Percentiles rank a stretch among this genome's conserved stretches.
Evolutionary conservation across 2,329 filamentous ascomycete species (phyloP).

Genomic region (Alternaria conjuncta): DNA sequence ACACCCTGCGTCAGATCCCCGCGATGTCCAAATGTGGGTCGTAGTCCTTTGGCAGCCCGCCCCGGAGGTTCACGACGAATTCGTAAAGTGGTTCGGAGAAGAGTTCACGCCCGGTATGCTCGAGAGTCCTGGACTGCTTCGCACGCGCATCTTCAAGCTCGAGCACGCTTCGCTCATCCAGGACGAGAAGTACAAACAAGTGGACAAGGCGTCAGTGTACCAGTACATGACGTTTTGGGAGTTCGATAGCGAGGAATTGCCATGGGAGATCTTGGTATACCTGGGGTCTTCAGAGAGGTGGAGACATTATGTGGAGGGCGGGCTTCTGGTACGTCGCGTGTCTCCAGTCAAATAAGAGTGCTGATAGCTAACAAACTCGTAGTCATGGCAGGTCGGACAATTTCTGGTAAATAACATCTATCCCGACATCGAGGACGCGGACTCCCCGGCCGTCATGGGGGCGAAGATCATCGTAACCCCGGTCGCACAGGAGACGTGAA

Average conservation of each 20-base stretch:
- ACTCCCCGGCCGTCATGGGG: constrained; percentile 6
- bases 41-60: constrained; percentile 19
- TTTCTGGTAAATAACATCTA: constrained; percentile 18
- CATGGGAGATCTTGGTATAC: constrained; percentile 24
- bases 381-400: constrained; percentile 20
- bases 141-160: constrained; percentile 18
- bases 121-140: constrained; percentile 19
- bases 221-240: constrained; percentile 27
- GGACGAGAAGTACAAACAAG: constrained; percentile 3
- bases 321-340: constrained; percentile 7
- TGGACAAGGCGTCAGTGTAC: constrained; percentile 6
- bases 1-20: constrained; percentile 8
- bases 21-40: constrained; percentile 18
- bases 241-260: constrained; percentile 19
- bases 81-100: constrained; percentile 16
- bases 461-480: constrained; percentile 8
- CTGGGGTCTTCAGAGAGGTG: constrained; percentile 20
- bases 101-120: constrained; percentile 23
- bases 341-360: neutral
- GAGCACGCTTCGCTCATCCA: constrained; percentile 13
- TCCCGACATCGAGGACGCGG: constrained; percentile 9
- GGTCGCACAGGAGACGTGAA: neutral
- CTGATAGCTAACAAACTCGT: neutral
- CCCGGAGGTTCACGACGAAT: constrained; percentile 12
- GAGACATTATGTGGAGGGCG: constrained; percentile 19